A percentile compares a stretch with the other conserved stretches of the same genome.
Evolutionary conservation across 176 grass and related monocot genomes (phyloP).

Genomic region (Oryza nivara): DNA sequence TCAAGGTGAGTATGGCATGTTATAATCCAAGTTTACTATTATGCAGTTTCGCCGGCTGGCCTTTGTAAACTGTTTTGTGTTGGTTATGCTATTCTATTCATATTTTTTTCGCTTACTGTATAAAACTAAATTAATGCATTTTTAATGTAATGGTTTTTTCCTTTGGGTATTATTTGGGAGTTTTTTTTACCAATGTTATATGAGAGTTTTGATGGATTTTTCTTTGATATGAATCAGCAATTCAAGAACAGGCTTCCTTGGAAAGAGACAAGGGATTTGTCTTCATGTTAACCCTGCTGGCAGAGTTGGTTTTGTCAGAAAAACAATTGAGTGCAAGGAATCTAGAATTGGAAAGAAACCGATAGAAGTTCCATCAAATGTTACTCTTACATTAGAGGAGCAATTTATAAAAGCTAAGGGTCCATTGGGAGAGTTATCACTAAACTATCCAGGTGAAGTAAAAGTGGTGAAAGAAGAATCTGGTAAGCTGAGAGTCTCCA

Average conservation of each 20-base stretch:
- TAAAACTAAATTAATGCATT: neutral
- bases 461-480: slow-evolving; percentile 81
- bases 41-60: neutral
- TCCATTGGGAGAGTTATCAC: slow-evolving; percentile 78
- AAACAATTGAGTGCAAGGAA: slow-evolving; percentile 87
- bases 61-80: neutral
- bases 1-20: neutral
- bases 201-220: neutral
- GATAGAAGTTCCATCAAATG: slow-evolving; percentile 79
- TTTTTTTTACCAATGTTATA: neutral
- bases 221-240: slow-evolving; percentile 60
- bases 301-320: slow-evolving; percentile 59
- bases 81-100: neutral
- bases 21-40: neutral
- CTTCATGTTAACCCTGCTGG: slow-evolving; percentile 41
- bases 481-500: slow-evolving; percentile 66
- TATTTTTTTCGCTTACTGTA: neutral
- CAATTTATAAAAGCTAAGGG: slow-evolving; percentile 90
- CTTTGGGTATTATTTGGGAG: neutral
- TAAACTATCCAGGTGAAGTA: slow-evolving; percentile 75
- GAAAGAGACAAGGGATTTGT: slow-evolving; percentile 46
- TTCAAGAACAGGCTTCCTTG: slow-evolving; percentile 66
- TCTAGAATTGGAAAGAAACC: slow-evolving; percentile 95
- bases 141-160: neutral
- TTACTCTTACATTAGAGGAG: slow-evolving; percentile 74